Percentiles rank a stretch among this genome's conserved stretches.
Evolutionary conservation across 1,284 basidiomycete species (phyloP).

Genomic region (Cryptococcus sp.): DNA sequence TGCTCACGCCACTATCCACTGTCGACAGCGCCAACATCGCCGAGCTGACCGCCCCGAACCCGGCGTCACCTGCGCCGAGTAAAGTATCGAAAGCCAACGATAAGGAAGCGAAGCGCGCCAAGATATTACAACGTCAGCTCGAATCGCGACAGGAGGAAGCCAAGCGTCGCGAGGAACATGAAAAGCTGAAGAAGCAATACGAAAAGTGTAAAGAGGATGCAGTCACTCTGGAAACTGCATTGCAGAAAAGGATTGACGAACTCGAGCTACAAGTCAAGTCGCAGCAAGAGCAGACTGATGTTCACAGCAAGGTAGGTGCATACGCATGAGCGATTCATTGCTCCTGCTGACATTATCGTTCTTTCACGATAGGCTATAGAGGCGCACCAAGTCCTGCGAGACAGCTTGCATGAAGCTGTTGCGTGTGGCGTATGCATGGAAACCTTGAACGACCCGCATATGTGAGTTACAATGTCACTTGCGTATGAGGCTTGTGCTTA

Average conservation of each 20-base stretch:
- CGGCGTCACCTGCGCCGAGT: no score
- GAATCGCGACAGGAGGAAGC: constrained; percentile 6
- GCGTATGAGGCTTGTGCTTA: background rate
- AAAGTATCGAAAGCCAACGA: constrained; percentile 4
- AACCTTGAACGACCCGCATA: constrained; percentile 46
- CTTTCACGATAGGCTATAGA: constrained; percentile 25
- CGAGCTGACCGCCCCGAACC: no score
- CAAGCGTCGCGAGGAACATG: constrained; percentile 13
- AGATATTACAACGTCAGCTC: no score
- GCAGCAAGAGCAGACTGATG: constrained; percentile 8
- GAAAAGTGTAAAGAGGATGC: constrained; percentile 1
- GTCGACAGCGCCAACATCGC: background rate
- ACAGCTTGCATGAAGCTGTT: constrained; percentile 38
- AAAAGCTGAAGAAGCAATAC: background rate
- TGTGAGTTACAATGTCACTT: constrained; percentile 30
- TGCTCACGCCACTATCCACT: background rate
- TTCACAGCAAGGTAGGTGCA: constrained; percentile 10
- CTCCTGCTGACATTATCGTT: background rate
- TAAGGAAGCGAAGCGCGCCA: background rate
- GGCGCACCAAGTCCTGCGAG: constrained; percentile 29
- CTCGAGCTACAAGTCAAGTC: constrained; percentile 15
- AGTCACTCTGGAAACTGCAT: constrained; percentile 5
- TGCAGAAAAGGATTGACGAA: constrained; percentile 12
- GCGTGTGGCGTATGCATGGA: constrained; percentile 49
- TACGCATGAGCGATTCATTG: background rate